Conservation (phyloP, 164 flowering plant species). For the Nymphaea thermarum region DNA sequence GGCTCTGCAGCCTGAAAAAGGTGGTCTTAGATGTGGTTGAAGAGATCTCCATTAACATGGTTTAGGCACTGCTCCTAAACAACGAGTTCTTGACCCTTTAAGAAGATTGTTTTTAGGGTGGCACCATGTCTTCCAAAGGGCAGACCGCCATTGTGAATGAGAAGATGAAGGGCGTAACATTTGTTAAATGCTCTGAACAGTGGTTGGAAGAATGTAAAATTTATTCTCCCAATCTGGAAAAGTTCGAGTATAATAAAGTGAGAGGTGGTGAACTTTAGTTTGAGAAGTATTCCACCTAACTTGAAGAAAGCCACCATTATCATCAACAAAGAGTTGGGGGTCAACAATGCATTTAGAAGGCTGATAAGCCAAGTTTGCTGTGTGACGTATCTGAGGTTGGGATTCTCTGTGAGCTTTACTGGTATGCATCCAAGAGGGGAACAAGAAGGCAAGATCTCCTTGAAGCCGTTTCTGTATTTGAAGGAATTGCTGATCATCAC, state of each 20-base stretch:
- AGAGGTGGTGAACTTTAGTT: neutral
- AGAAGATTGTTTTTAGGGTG: neutral
- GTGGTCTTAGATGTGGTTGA: neutral
- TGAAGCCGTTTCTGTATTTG: neutral
- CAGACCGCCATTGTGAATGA: neutral
- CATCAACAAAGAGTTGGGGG: neutral
- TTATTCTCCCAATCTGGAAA: neutral
- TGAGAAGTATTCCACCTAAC: neutral
- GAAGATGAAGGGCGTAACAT: neutral
- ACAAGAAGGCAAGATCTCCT: neutral
- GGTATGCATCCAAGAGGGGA: neutral
- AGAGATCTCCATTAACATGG: neutral
- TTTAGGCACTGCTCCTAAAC: neutral
- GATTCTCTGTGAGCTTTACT: neutral
- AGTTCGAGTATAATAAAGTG: neutral
- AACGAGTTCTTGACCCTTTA: neutral
- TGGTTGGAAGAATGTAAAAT: neutral
- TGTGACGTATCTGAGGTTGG: neutral
- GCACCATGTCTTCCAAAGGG: neutral
- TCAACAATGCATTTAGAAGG: neutral
- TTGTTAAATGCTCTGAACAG: neutral
- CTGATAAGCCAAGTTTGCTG: neutral
- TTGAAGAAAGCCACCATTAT: neutral
- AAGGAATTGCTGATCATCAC: neutral
- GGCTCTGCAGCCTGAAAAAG: neutral